These are phyloP conservation scores for Allium sativum DNA, from an alignment of 106 monocot species.

Conservation along the genomic window DNA sequence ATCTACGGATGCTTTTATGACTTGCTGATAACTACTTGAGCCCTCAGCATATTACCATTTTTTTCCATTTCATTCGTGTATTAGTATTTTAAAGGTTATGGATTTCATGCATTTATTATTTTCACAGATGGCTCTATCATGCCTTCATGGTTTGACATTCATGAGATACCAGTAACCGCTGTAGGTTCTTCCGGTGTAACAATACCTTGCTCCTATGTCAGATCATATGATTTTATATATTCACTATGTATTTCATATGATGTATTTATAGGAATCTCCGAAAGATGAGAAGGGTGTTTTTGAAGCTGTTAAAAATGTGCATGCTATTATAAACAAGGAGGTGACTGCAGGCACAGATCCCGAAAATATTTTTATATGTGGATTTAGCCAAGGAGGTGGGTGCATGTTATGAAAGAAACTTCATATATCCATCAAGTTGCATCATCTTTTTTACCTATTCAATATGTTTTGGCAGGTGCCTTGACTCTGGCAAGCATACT, in stretches of 20 bases:
- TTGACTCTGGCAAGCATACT: conserved; percentile 80
- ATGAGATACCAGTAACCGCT: conserved; percentile 63
- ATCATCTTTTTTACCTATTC: background rate
- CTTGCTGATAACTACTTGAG: too few relatives aligned
- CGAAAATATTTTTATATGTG: conserved; percentile 79
- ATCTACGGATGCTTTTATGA: too few relatives aligned
- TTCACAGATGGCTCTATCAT: conserved; percentile 73
- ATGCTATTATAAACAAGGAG: conserved; percentile 77
- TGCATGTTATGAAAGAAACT: too few relatives aligned
- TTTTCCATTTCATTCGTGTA: too few relatives aligned
- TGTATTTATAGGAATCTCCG: conserved; percentile 51
- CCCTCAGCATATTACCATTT: too few relatives aligned
- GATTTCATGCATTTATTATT: background rate
- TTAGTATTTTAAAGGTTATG: too few relatives aligned
- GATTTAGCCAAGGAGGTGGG: conserved; percentile 93
- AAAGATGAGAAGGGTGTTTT: conserved; percentile 62
- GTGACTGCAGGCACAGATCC: conserved; percentile 59
- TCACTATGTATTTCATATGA: too few relatives aligned
- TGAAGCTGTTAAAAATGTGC: conserved; percentile 66
- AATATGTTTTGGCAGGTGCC: conserved; percentile 52
- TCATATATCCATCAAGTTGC: too few relatives aligned
- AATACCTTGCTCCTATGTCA: background rate
- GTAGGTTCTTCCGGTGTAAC: conserved; percentile 30
- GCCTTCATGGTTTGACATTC: conserved; percentile 92
- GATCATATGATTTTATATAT: too few relatives aligned